Percentiles rank a stretch among this genome's conserved stretches.
These are phyloP conservation scores for Cruciata laevipes DNA, from an alignment of 257 asterid species.

Conservation along the genomic window DNA sequence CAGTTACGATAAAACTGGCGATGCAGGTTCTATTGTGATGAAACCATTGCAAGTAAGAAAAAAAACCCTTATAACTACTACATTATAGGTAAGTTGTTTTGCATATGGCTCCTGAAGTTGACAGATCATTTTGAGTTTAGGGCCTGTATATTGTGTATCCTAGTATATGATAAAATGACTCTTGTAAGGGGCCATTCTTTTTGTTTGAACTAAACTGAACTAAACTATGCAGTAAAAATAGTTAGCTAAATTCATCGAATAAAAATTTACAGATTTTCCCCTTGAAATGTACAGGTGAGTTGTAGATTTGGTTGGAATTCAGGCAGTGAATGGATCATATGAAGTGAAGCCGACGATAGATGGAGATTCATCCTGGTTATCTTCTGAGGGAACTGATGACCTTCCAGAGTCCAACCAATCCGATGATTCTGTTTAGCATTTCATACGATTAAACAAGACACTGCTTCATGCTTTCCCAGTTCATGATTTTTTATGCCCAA, in stretches of 20 bases:
- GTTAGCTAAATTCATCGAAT: too few species aligned
- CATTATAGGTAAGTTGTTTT: neutral
- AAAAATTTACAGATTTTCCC: neutral
- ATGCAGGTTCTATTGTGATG: slow-evolving; percentile 43
- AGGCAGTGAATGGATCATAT: slow-evolving; percentile 13
- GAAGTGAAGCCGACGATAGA: slow-evolving; percentile 24
- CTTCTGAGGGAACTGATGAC: slow-evolving; percentile 20
- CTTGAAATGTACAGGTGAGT: slow-evolving; percentile 48
- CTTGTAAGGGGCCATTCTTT: too few species aligned
- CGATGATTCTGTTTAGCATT: slow-evolving; percentile 32
- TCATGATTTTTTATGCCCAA: slow-evolving; percentile 13
- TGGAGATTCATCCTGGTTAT: slow-evolving; percentile 21
- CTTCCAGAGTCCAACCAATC: slow-evolving; percentile 15
- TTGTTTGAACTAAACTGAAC: too few species aligned
- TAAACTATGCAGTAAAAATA: too few species aligned
- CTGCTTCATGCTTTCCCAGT: slow-evolving; percentile 13
- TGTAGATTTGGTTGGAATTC: slow-evolving; percentile 44
- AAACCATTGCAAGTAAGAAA: slow-evolving; percentile 78
- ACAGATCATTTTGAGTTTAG: neutral
- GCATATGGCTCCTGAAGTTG: neutral
- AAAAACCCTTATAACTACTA: neutral
- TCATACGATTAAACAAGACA: slow-evolving; percentile 26
- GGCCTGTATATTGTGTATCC: neutral
- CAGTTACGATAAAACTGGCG: slow-evolving; percentile 40
- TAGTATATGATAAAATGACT: too few species aligned